Base-by-base conservation (phyloP, 2,329 filamentous ascomycete genomes). In the Pseudogymnoascus sp. region DNA sequence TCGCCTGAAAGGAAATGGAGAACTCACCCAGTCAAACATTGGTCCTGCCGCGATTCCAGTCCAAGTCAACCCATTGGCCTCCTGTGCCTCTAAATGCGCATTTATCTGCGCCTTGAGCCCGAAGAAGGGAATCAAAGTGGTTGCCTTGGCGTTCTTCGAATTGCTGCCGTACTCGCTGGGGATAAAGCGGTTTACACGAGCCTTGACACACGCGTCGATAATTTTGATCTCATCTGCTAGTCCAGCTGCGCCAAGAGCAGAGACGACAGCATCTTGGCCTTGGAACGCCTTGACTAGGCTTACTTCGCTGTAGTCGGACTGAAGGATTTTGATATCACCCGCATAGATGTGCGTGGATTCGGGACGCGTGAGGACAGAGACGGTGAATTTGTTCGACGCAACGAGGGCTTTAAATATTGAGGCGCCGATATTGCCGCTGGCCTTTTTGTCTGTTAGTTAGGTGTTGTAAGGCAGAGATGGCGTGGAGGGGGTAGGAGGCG, bases 181-280 rank as follows among this genome's bases (percentile, higher is more conserved):
- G 38, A 87, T 76, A 73, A 85, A 84, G 18, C 82, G 78, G 68
- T 82, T 78, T 5, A 87, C 82, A 12, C 82, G 80, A 1, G 82
- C 83, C 21, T 77, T 78, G 42, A 82, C 77, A n/a, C 82, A 78
- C 0, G 83, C 85, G 59, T 86, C 79, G 53, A 86, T 78, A 62
- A 86, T 71, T 34, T 78, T 79, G 64, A 77, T 78, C 68, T 88
- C 84, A 0, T 80, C 71, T 5, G 75, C 74, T 5, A 70, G 67
- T 8, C 65, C 69, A 10, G 69, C 56, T 10, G 68, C 67, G 0
- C 70, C 69, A 60, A 85, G 77, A 21, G 79, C 76, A 42, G 78
- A 79, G 62, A 86, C 67, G 16, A 78, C 67, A n/a, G 70, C 70
- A 12, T 78, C 72, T 62, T 77, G 74, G 38, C 70, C 74, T 53